A percentile compares a stretch with the other conserved stretches of the same genome.
phyloP scores from a whole-genome alignment of 2,329 filamentous ascomycete species.

The Alternaria dauci region DNA sequence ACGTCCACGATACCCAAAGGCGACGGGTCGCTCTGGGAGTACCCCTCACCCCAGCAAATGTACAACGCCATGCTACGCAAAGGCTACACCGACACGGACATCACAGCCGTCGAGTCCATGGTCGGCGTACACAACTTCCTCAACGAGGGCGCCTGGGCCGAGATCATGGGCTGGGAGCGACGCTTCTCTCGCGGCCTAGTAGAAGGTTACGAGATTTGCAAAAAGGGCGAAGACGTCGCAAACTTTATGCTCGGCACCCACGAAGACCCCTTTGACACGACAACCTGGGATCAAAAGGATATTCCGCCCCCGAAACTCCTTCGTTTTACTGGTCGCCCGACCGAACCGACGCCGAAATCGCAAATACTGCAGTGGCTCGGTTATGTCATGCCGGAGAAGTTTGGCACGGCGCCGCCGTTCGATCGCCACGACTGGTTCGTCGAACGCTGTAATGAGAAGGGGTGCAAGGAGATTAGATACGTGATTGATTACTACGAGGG shows the following conservation, averaged over 20 bases:
- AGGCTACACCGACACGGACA: conserved; percentile 92
- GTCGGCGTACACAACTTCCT: conserved; percentile 97
- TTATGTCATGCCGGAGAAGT: conserved; percentile 79
- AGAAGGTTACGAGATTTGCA: conserved; percentile 77
- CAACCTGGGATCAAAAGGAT: conserved; percentile 46
- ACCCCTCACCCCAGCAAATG: conserved; percentile 98
- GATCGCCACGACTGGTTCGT: conserved; percentile 99
- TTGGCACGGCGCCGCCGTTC: conserved; percentile 84
- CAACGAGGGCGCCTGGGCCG: conserved; percentile 95
- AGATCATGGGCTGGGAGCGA: conserved; percentile 93
- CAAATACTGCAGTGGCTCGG: conserved; percentile 82
- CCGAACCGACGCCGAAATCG: conserved; percentile 91
- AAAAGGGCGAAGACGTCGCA: conserved; percentile 74
- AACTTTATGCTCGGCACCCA: conserved; percentile 59
- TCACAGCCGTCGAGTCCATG: conserved; percentile 95
- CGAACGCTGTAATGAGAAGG: conserved; percentile 71
- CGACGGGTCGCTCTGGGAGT: conserved; percentile 86
- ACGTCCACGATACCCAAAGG: conserved; percentile 90
- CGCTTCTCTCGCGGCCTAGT: conserved; percentile 79
- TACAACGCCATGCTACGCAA: conserved; percentile 98
- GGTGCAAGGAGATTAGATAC: conserved; percentile 82
- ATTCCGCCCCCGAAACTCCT: conserved; percentile 73
- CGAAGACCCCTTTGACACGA: conserved; percentile 46
- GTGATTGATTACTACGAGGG: conserved; percentile 97
- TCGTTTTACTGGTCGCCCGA: conserved; percentile 87